phyloP scores from a whole-genome alignment of 1,284 basidiomycete species.

The Rhodofomes roseus region DNA sequence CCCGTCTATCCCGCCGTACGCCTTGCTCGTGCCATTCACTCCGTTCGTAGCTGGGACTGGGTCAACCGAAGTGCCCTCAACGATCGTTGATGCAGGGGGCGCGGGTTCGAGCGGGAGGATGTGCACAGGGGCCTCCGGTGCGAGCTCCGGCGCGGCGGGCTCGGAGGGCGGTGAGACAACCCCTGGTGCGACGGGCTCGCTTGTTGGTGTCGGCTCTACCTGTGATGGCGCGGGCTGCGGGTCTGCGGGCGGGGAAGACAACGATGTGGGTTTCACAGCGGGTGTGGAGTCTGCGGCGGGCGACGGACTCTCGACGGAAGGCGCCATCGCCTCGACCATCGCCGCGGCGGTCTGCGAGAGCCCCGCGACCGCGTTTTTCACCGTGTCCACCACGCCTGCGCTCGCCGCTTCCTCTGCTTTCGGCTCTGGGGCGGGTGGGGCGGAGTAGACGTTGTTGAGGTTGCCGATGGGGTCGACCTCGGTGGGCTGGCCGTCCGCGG shows the following conservation, averaged over 20 bases:
- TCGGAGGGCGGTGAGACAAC: constrained; percentile 14
- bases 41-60: too few species aligned
- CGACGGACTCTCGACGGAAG: not conserved
- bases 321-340: constrained; percentile 26
- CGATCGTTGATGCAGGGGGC: constrained; percentile 13
- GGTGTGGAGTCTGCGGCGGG: constrained; percentile 21
- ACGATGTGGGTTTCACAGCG: too few species aligned
- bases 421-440: constrained; percentile 42
- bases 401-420: not conserved
- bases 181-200: constrained; percentile 6
- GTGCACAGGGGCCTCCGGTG: constrained; percentile 14
- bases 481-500: constrained; percentile 52
- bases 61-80: constrained; percentile 14
- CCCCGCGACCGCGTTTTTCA: constrained; percentile 20
- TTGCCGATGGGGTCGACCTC: constrained; percentile 62
- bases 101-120: constrained; percentile 15
- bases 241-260: too few species aligned
- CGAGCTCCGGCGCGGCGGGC: constrained; percentile 4
- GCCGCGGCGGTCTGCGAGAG: constrained; percentile 24
- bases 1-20: not conserved
- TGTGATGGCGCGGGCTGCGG: not conserved
- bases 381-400: constrained; percentile 16
- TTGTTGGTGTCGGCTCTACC: constrained; percentile 1
- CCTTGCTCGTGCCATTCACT: too few species aligned
- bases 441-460: constrained; percentile 68